Evolutionary conservation across 2,329 filamentous ascomycete genomes (phyloP), one percentile per base, ranked within the genome.

Genomic region (Scedosporium boydii): DNA sequence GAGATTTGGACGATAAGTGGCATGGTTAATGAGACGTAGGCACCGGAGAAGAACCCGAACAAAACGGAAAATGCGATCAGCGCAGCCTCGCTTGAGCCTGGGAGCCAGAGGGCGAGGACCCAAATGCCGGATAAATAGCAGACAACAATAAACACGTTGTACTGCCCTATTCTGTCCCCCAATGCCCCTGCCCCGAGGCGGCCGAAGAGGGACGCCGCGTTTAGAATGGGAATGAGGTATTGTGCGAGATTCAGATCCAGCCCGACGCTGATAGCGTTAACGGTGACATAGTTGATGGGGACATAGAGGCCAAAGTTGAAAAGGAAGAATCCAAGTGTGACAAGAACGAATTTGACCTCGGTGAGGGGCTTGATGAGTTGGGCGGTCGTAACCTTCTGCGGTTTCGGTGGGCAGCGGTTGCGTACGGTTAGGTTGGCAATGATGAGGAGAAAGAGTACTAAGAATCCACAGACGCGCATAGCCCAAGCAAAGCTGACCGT

Each of bases 1-100:
- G 80, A 82, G 63, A 87, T 82, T 65, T 87, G 81, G 1, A 72
- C 73, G 3, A 77, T 68, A 1, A 79, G 70, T 0, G 75, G 71
- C 6, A 71, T 70, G 9, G 75, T 69, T 3, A 79, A 67, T 7
- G 74, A 73, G 16, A 78, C 68, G 62, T 75, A 77, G 14, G 75
- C 76, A 18, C 76, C 76, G 0, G 75, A 77, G 60, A 69, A 73
- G 70, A 76, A 76, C 27, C 77, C 77, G 48, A 76, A 79, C 14
- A 78, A 67, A 4, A 72, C 69, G 0, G 76, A 70, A 64, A 78
- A 79, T 1, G 71, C 72, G 42, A 78, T 71, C 16, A 74, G 68
- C 10, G 65, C 62, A 18, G 68, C 64, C 10, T 68, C 67, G 42
- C 60, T 63, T 41, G 69, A 75, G 0, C 10, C 29, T 34, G 75